These are phyloP conservation scores for Ogataea polymorpha DNA, from an alignment of 805 yeast genomes.

Conservation along the genomic window DNA sequence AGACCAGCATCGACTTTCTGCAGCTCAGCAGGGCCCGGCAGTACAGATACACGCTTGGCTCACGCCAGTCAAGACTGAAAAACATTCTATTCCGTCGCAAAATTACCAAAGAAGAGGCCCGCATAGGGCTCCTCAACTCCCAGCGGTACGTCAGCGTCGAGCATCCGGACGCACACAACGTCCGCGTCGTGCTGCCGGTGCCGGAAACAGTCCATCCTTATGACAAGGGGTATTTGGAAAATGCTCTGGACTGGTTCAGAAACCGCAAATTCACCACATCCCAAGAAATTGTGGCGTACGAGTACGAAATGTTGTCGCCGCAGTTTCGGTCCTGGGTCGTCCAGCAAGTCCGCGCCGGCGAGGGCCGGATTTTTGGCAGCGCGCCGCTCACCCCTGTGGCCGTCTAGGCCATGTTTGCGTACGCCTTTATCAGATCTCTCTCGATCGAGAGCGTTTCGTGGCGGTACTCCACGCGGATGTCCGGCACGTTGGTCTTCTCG, in stretches of 20 bases:
- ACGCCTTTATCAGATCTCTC: slow-evolving; percentile 62
- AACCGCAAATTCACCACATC: slow-evolving; percentile 9
- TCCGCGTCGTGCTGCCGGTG: slow-evolving; percentile 38
- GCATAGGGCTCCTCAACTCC: slow-evolving; percentile 16
- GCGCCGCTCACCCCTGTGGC: slow-evolving; percentile 3
- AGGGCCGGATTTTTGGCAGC: slow-evolving; percentile 28
- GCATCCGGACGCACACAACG: slow-evolving; percentile 28
- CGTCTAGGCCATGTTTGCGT: slow-evolving; percentile 33
- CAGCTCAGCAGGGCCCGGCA: slow-evolving; percentile 13
- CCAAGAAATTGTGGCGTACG: slow-evolving; percentile 26
- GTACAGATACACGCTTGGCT: not conserved
- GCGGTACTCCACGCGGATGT: slow-evolving; percentile 79
- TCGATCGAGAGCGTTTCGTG: slow-evolving; percentile 74
- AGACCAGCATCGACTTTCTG: slow-evolving; percentile 52
- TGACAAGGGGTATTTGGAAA: slow-evolving; percentile 36
- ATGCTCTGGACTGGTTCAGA: slow-evolving; percentile 33
- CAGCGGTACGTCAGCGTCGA: slow-evolving; percentile 44
- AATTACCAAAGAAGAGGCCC: not conserved
- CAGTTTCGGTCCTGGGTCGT: slow-evolving; percentile 21
- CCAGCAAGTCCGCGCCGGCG: slow-evolving; percentile 27
- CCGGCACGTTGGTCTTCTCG: slow-evolving; percentile 93
- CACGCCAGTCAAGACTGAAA: slow-evolving; percentile 15
- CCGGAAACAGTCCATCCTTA: slow-evolving; percentile 34
- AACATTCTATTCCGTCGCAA: slow-evolving; percentile 12
- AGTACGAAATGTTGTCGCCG: slow-evolving; percentile 25